phyloP scores from a whole-genome alignment of 371 early-diverging fungal species.

The Mucor lusitanicus region DNA sequence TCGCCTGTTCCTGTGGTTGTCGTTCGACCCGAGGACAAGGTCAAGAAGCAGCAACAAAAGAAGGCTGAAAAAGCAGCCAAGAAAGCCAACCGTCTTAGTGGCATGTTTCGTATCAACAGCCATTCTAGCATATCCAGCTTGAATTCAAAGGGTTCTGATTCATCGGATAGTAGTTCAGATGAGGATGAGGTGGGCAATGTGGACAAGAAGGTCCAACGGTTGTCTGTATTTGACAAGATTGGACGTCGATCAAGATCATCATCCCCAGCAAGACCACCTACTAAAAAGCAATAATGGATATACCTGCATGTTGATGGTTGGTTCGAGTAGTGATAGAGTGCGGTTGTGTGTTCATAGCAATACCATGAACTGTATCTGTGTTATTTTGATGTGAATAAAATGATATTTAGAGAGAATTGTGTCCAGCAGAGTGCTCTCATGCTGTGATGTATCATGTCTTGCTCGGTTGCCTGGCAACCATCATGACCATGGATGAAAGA shows the following conservation, averaged over 20 bases:
- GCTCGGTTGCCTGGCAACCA: no score
- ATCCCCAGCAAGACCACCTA: constrained; percentile 29
- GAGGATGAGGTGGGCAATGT: constrained; percentile 13
- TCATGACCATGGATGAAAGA: no score
- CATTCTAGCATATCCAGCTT: constrained; percentile 27
- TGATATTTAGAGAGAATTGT: no score
- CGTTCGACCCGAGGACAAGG: constrained; percentile 59
- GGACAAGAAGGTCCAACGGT: constrained; percentile 33
- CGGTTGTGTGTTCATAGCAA: no score
- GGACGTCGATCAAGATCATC: constrained; percentile 44
- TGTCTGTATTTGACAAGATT: constrained; percentile 38
- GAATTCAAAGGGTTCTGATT: constrained; percentile 24
- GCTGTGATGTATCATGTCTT: no score
- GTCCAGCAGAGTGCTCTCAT: no score
- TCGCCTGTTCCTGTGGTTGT: constrained; percentile 62
- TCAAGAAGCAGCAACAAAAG: constrained; percentile 39
- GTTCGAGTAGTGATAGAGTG: background rate
- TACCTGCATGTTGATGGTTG: background rate
- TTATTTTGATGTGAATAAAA: background rate
- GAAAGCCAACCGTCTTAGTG: constrained; percentile 43
- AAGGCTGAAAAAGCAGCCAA: constrained; percentile 33
- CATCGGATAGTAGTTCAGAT: constrained; percentile 28
- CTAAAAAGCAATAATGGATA: constrained; percentile 3
- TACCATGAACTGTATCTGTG: no score
- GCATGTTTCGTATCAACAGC: constrained; percentile 40